Base-by-base conservation (phyloP, 192 early-diverging fungal species). In the Blastocladiella britannica region DNA sequence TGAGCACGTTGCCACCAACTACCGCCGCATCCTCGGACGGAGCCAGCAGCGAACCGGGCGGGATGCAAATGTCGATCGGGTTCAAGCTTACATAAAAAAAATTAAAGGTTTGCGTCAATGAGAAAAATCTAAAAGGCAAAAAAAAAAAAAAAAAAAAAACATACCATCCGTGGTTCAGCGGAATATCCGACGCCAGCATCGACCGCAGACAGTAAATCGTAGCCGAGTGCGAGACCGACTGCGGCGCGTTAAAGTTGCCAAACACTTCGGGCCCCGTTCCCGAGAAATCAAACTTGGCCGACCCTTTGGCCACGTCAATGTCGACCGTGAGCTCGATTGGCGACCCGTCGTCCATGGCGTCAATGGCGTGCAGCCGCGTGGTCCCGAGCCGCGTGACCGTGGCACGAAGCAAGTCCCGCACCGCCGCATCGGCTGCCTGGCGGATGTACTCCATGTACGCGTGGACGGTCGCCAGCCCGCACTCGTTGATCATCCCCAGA, bases 1-100 rank as follows among this genome's bases (percentile, higher is more conserved):
- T 94, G 66, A 93, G 65, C 1, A 97, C 94, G 57, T 97, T 97
- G 30, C 94, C 94, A 52, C 94, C 94, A 15, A 97, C 94, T 0
- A 97, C 94, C 0, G 94, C 94, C 4, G 88, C 84, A 4, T 60
- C 75, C 51, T 86, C 82, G 0, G 81, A 80, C 0, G 94, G 94
- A 25, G 69, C 68, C 23, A 97, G 70, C 28, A 97, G 64, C 3
- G 84, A 83, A n/a, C 72, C 69, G 7, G 75, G 62, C 2, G 94
- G 94, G 47, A 97, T 91, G 15, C 70, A 62, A 37, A 97, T 78
- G 20, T 54, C 63, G 29, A 97, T 80, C 0, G 94, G 91, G 4
- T 70, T 72, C n/a, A 97, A 68, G 47, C 90, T 92, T n/a, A n/a
- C n/a, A n/a, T n/a, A n/a, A n/a, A n/a, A n/a, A n/a, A n/a, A n/a